phyloP scores from a whole-genome alignment of 116 monocot species.

The Papilionanthe hybrid region DNA sequence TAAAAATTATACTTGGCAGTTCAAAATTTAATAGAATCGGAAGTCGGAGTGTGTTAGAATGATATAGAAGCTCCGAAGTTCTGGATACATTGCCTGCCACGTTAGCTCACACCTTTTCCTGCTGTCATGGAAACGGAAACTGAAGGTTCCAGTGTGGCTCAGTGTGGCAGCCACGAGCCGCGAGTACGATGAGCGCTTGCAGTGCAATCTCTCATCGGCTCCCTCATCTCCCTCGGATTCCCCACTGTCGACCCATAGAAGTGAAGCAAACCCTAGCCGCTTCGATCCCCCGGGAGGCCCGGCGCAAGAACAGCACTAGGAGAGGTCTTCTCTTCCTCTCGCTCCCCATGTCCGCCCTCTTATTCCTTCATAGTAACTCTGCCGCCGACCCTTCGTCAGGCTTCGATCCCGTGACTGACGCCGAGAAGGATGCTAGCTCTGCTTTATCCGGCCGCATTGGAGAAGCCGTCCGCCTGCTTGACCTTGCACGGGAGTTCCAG shows the following conservation, averaged over 20 bases:
- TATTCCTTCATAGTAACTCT: neutral
- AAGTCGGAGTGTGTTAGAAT: too few relatives aligned
- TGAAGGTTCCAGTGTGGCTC: neutral
- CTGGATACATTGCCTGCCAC: too few relatives aligned
- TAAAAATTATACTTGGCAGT: too few relatives aligned
- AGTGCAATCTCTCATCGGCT: neutral
- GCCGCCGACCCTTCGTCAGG: neutral
- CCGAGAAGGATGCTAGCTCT: constrained; percentile 46
- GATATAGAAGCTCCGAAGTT: too few relatives aligned
- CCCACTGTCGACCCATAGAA: neutral
- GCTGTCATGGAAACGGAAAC: neutral
- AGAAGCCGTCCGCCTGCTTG: constrained; percentile 53
- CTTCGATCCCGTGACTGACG: constrained; percentile 36
- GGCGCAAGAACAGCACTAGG: constrained; percentile 4
- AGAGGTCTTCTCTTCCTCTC: constrained; percentile 34
- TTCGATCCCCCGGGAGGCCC: neutral
- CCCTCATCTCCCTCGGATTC: neutral
- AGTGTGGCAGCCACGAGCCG: neutral
- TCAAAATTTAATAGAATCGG: too few relatives aligned
- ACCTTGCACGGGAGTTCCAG: constrained; percentile 57
- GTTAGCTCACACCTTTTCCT: too few relatives aligned
- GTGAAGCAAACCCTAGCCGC: neutral
- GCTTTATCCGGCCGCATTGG: constrained; percentile 40
- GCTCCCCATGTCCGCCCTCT: constrained; percentile 29
- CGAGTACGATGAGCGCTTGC: neutral